Percentiles rank a stretch among this genome's conserved stretches.
Conservation (phyloP, 768 basidiomycete genomes). For the Trametes cingulata region DNA sequence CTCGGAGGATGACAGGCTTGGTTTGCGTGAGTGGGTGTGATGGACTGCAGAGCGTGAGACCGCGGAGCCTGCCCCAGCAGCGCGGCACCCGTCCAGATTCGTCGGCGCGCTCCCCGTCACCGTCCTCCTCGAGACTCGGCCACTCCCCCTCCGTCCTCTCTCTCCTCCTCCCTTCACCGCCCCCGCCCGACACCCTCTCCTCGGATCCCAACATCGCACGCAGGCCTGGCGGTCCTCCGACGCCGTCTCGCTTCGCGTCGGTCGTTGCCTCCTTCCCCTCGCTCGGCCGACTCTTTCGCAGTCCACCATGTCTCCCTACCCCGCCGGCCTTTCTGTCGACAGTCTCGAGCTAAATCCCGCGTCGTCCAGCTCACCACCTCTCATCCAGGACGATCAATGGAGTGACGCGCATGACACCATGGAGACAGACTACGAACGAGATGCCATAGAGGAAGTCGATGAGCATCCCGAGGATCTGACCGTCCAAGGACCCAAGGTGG, state of each 20-base stretch:
- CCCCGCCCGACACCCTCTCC: neutral
- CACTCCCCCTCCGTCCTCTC: neutral
- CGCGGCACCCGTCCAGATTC: constrained; percentile 7
- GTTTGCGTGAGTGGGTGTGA: neutral
- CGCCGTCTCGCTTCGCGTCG: neutral
- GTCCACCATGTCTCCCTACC: constrained; percentile 26
- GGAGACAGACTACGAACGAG: constrained; percentile 37
- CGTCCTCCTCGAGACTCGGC: constrained; percentile 5
- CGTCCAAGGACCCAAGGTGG: constrained; percentile 28
- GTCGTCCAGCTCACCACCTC: constrained; percentile 21
- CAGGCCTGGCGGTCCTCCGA: neutral
- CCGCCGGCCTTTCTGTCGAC: constrained; percentile 31
- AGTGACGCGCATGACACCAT: constrained; percentile 40
- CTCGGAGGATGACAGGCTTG: constrained; percentile 12
- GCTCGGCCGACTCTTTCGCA: neutral
- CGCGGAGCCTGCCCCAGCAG: neutral
- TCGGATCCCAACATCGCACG: neutral
- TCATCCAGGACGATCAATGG: constrained; percentile 38
- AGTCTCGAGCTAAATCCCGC: constrained; percentile 26
- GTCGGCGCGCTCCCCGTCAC: constrained; percentile 17
- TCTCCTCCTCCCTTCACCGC: neutral
- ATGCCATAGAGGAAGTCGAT: constrained; percentile 29
- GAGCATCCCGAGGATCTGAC: constrained; percentile 29
- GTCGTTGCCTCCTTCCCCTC: neutral
- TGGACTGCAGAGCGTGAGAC: constrained; percentile 15